Percentiles rank a stretch among this genome's conserved stretches.
Evolutionary conservation across 257 asterid genomes (phyloP).

Genomic region (Apocynum venetum): DNA sequence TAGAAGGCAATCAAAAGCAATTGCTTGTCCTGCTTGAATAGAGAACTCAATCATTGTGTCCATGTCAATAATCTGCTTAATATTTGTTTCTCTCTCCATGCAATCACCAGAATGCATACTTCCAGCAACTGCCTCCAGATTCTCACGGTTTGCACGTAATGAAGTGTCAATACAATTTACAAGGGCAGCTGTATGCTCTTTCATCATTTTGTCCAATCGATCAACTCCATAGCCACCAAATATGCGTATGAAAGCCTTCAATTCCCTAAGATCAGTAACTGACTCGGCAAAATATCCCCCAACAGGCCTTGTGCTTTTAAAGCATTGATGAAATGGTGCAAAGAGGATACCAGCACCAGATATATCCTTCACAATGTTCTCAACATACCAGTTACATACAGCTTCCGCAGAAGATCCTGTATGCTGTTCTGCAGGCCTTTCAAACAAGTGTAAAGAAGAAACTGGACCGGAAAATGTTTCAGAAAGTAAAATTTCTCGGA

Average conservation of each 20-base stretch:
- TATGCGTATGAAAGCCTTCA: conserved; percentile 77
- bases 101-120: conserved; percentile 90
- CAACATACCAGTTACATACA: conserved; percentile 93
- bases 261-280: conserved; percentile 68
- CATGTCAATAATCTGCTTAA: conserved; percentile 88
- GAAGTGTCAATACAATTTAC: conserved; percentile 91
- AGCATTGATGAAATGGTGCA: conserved; percentile 86
- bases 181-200: conserved; percentile 96
- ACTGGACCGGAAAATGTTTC: conserved; percentile 95
- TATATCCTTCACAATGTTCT: conserved; percentile 85
- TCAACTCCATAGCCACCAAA: conserved; percentile 98
- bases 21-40: conserved; percentile 94
- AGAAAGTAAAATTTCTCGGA: conserved; percentile 83
- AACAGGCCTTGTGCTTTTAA: conserved; percentile 93
- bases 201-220: conserved; percentile 78
- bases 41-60: conserved; percentile 94
- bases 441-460: conserved; percentile 91
- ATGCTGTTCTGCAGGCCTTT: conserved; percentile 72
- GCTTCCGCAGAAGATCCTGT: conserved; percentile 88
- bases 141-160: conserved; percentile 85
- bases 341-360: conserved; percentile 86
- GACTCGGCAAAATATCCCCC: conserved; percentile 96
- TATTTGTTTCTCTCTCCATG: conserved; percentile 65
- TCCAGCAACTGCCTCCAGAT: conserved; percentile 88
- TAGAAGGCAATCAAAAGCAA: conserved; percentile 75